Conservation (phyloP, 2,329 filamentous ascomycete genomes). For the Colletotrichum sp. region DNA sequence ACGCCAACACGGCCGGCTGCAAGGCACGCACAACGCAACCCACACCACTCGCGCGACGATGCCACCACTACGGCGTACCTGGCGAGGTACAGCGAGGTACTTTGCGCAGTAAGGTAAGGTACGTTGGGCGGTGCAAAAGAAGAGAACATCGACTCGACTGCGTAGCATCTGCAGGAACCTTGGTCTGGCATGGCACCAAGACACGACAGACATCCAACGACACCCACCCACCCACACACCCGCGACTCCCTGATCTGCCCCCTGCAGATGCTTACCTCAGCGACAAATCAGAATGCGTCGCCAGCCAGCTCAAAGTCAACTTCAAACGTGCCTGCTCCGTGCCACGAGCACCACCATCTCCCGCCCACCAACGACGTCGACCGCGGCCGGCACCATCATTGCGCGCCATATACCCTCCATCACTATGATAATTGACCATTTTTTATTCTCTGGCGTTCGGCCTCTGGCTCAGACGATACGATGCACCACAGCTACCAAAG, state of each 20-base stretch:
- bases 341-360: slow-evolving; percentile 26
- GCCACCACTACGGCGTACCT: neutral
- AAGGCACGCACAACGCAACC: neutral
- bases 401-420: slow-evolving; percentile 22
- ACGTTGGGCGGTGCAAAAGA: neutral
- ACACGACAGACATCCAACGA: neutral
- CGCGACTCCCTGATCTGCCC: neutral
- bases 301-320: slow-evolving; percentile 39
- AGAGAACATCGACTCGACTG: neutral
- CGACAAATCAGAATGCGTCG: slow-evolving; percentile 30
- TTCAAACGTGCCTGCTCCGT: slow-evolving; percentile 41
- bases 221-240: slow-evolving; percentile 21
- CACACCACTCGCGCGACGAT: neutral
- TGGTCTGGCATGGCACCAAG: neutral
- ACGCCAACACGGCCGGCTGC: neutral
- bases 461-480: neutral
- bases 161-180: neutral
- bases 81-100: neutral
- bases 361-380: slow-evolving; percentile 19
- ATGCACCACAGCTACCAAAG: neutral
- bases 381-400: neutral
- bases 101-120: neutral
- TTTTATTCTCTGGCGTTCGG: neutral
- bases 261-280: slow-evolving; percentile 28
- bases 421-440: slow-evolving; percentile 1